Evolutionary conservation across 2,329 filamentous ascomycete genomes (phyloP).

Genomic region (Aureobasidium sp.): DNA sequence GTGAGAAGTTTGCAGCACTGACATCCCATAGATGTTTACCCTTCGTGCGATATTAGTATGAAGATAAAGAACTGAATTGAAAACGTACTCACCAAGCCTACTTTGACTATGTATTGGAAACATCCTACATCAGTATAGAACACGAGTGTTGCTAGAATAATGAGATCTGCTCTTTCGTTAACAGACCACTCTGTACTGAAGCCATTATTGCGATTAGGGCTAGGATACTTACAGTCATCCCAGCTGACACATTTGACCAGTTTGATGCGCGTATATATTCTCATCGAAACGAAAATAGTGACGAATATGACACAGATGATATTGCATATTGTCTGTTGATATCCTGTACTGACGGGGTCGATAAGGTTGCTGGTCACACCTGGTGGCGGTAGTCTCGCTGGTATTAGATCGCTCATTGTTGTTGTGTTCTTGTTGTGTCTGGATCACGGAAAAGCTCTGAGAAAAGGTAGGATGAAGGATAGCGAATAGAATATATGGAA

Average conservation of each 20-base stretch:
- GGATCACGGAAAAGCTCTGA: not conserved
- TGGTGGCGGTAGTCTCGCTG: not conserved
- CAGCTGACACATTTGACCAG: conserved; percentile 10
- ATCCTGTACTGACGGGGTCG: not conserved
- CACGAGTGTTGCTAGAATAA: not conserved
- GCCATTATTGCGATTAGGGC: too few relatives aligned
- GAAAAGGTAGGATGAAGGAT: not conserved
- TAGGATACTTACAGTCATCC: conserved; percentile 6
- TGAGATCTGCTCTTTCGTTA: not conserved
- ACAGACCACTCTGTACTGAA: not conserved
- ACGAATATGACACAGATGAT: not conserved
- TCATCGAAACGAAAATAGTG: not conserved
- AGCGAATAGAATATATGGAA: not conserved
- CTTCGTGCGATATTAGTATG: not conserved
- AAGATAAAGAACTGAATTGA: not conserved
- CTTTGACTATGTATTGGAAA: conserved; percentile 2
- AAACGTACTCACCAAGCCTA: not conserved
- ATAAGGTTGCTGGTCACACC: conserved; percentile 5
- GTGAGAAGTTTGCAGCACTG: not conserved
- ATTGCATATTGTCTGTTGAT: conserved; percentile 5
- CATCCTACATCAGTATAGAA: not conserved
- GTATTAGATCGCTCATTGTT: not conserved
- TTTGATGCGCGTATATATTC: conserved; percentile 2
- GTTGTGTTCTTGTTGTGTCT: not conserved
- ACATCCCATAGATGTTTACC: conserved; percentile 13